Conservation (phyloP, 2,329 filamentous ascomycete genomes). For the Talaromyces sp. region DNA sequence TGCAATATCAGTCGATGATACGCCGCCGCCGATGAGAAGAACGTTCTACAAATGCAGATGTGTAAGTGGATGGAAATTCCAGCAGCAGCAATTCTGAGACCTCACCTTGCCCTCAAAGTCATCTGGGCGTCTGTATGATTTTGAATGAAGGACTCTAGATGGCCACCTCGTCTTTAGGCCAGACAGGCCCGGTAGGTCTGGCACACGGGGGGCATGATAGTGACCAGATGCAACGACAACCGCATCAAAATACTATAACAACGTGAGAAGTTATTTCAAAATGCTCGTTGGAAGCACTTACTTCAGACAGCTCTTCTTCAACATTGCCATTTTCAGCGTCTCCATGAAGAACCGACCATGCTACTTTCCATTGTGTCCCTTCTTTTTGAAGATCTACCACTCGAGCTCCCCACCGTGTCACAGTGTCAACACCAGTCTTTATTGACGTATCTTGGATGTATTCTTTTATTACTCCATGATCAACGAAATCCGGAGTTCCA, state of each 20-base stretch:
- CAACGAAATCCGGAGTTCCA: constrained; percentile 55
- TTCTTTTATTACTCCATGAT: constrained; percentile 50
- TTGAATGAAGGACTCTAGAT: constrained; percentile 45
- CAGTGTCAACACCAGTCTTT: constrained; percentile 44
- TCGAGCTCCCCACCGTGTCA: constrained; percentile 54
- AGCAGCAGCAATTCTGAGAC: background rate
- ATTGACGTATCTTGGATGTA: constrained; percentile 59
- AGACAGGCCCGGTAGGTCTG: constrained; percentile 43
- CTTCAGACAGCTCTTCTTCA: background rate
- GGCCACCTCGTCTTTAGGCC: constrained; percentile 45
- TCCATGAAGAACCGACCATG: constrained; percentile 29
- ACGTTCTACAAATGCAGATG: constrained; percentile 39
- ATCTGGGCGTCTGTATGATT: constrained; percentile 44
- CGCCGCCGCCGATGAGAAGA: constrained; percentile 52
- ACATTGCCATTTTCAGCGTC: constrained; percentile 27
- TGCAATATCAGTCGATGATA: constrained; percentile 52
- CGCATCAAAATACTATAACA: constrained; percentile 45
- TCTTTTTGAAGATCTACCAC: constrained; percentile 50
- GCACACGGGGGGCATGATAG: constrained; percentile 48
- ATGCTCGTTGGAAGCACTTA: background rate
- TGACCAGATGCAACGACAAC: constrained; percentile 52
- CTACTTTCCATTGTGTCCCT: constrained; percentile 46
- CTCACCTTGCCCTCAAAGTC: constrained; percentile 51
- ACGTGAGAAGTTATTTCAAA: background rate
- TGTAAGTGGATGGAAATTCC: constrained; percentile 37